Evolutionary conservation across 1,284 basidiomycete species (phyloP), one percentile per base, ranked within the genome.

Genomic region (Marasmius oreades): DNA sequence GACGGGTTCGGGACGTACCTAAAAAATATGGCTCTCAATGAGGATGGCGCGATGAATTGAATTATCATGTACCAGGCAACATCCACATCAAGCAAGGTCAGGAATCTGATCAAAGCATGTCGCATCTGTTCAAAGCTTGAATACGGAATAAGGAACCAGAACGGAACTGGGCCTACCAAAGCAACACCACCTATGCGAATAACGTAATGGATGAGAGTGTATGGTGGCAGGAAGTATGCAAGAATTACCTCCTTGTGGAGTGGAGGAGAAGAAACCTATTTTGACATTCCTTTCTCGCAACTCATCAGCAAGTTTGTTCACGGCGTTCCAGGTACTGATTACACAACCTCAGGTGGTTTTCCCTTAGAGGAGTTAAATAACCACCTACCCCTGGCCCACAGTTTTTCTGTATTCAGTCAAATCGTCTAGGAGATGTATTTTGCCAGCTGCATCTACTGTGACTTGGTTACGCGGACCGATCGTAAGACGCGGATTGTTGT

Each of bases 1-100:
- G 86, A 88, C 58, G 92, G 82, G 77, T 93, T 92, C 51, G 90
- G 92, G 18, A 92, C 89, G 73, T 90, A 92, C 89, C 89, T 91
- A 62, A 48, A 55, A 53, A 37, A n/a, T n/a, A n/a, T n/a, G n/a
- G 45, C 44, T 42, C 23, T 10, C 24, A 26, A 37, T 37, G 31
- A 24, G 26, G 37, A 18, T 42, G 43, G 37, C 22, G 20, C 20
- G 42, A 48, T 43, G 7, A 50, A 20, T 43, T 16, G 23, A 23
- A 14, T 61, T 43, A 20, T 50, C 34, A 67, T 80, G 67, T 66
- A 90, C 92, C 91, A 93, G 62, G 87, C 86, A 61, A 72, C 86
- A 64, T 93, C 87, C 37, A 94, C 84, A 62, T 92, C 92, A 55
- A 93, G 75, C 55, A 85, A 78, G 48, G 80, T 77, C 72, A 91